Evolutionary conservation across 2,329 filamentous ascomycete genomes (phyloP), one percentile per base, ranked within the genome.

Genomic region (Neofusicoccum umdonicola): DNA sequence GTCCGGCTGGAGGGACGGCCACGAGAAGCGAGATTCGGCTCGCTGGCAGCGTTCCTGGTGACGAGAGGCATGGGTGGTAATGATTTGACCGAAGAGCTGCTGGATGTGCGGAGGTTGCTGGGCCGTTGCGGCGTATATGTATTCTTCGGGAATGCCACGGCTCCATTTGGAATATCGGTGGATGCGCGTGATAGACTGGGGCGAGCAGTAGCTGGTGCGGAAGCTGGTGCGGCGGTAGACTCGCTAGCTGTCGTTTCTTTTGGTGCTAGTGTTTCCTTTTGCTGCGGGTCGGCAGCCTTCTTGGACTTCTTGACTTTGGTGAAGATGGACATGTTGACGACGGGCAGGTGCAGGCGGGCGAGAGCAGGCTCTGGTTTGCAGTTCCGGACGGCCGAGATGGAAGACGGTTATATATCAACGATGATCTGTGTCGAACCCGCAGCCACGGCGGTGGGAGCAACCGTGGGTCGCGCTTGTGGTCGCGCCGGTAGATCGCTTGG

Each of bases 241-340:
- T 12, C 34, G 12, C 15, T 35, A 12, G 42, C n/a, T 48, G 42
- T n/a, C 7, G 19, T 39, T 61, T 65, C 50, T 70, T 63, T 17
- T 66, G 66, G 62, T 68, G 69, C 52, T 73, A 70, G 48, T 73
- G 70, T 27, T 15, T 54, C 27, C 22, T 35, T 27, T 42, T 50
- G 39, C 48, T 73, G 39, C 48, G 72, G 67, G 7, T 69, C 67
- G 45, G 68, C 66, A 15, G 70, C 71, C 62, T 73, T 72, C 51
- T 72, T 73, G 27, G 48, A 27, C n/a, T 54, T 54, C 67, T 71
- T 76, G 60, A 72, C 63, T 62, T 70, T 73, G 4, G 71, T 71
- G 63, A 75, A 73, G 50, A 74, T 70, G 19, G 74, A 68, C 76
- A 78, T 77, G 42, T 42, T 50, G 39, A 13, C n/a, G 42, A 12